Conservation (phyloP, 352 stramenopile genomes). For the Phytopythium oedochilum region DNA sequence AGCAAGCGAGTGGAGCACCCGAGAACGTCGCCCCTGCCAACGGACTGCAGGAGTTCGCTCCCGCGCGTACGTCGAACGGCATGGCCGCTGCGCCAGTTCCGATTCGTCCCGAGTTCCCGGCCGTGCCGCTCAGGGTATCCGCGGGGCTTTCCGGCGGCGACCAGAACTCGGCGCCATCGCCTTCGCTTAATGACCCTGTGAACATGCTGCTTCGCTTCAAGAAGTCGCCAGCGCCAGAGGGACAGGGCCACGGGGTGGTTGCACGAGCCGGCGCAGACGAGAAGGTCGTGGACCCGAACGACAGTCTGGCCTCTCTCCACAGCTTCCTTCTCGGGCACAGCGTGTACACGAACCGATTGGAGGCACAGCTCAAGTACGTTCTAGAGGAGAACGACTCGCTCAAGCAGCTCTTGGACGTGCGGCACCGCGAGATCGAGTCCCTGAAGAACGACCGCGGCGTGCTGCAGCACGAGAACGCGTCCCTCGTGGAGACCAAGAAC, state of each 20-base stretch:
- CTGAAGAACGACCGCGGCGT: constrained; percentile 50
- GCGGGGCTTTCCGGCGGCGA: background rate
- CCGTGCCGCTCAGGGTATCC: background rate
- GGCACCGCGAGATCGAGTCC: constrained; percentile 49
- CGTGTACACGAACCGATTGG: constrained; percentile 70
- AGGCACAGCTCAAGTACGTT: constrained; percentile 63
- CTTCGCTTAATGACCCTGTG: constrained; percentile 71
- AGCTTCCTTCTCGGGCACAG: constrained; percentile 65
- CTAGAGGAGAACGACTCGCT: constrained; percentile 61
- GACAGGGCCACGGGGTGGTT: constrained; percentile 16
- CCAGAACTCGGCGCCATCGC: constrained; percentile 29
- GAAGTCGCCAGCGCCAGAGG: constrained; percentile 30
- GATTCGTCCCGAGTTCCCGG: background rate
- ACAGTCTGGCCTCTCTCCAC: constrained; percentile 58
- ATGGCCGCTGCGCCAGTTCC: background rate
- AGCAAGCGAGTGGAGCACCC: constrained; percentile 16
- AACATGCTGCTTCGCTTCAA: constrained; percentile 75
- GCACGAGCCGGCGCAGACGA: constrained; percentile 29
- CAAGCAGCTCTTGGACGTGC: constrained; percentile 39
- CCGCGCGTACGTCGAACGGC: background rate
- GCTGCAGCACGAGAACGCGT: constrained; percentile 62
- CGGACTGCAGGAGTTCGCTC: background rate
- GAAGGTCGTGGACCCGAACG: constrained; percentile 30
- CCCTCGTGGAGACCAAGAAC: constrained; percentile 69
- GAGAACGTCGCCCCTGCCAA: constrained; percentile 1